A percentile compares a stretch with the other conserved stretches of the same genome.
Evolutionary conservation across 1,284 basidiomycete species (phyloP).

Genomic region (Ceraceosorus guamensis): DNA sequence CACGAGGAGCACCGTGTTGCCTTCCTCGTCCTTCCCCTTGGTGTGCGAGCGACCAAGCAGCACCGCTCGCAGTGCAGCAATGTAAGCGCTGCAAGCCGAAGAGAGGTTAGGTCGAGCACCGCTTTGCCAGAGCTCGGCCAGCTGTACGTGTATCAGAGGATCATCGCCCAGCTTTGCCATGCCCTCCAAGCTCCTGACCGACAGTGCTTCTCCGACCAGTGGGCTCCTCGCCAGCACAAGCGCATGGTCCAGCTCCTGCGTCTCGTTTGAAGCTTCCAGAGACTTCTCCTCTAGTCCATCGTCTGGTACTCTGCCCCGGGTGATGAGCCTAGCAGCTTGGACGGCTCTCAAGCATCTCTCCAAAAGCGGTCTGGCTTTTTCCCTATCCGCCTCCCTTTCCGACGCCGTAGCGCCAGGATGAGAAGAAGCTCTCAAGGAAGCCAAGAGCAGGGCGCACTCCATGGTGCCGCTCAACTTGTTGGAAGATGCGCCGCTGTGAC

Average conservation of each 20-base stretch:
- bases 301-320: conserved; percentile 8
- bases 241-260: neutral
- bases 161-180: conserved; percentile 29
- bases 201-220: neutral
- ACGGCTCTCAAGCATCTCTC: conserved; percentile 34
- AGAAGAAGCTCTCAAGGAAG: conserved; percentile 29
- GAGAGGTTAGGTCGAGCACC: conserved; percentile 2
- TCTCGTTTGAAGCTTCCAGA: neutral
- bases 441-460: conserved; percentile 37
- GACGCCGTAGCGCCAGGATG: conserved; percentile 31
- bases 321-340: conserved; percentile 27
- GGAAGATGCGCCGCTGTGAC: conserved; percentile 11
- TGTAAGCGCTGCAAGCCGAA: neutral
- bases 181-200: conserved; percentile 14
- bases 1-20: conserved; percentile 7
- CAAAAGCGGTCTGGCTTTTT: conserved; percentile 33
- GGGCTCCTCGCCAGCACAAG: neutral
- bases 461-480: conserved; percentile 17
- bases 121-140: conserved; percentile 30
- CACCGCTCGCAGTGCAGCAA: conserved; percentile 1
- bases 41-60: neutral
- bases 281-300: conserved; percentile 11
- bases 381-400: conserved; percentile 23
- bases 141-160: conserved; percentile 29
- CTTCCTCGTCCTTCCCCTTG: neutral